Evolutionary conservation across 1,284 basidiomycete genomes (phyloP), one percentile per base, ranked within the genome.

Genomic region (Puccinia novopanici): DNA sequence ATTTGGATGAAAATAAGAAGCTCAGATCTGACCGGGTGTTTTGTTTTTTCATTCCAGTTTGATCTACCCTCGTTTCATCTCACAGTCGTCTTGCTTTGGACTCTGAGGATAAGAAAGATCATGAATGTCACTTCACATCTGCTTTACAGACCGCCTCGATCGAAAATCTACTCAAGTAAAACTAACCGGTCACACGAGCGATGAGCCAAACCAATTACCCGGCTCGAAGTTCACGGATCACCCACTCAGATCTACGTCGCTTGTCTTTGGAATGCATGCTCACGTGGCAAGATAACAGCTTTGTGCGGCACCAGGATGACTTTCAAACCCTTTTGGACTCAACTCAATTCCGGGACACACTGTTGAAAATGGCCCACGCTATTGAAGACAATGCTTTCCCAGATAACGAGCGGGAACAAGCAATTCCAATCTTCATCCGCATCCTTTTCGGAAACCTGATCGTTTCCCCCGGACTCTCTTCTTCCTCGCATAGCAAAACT

Each of bases 261-360:
- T 87, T 91, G 1, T 91, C 95, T 0, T 88, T 99, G 3, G 89
- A 90, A 0, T 98, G 94, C 83, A 83, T 98, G 6, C 87, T 94
- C 59, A 92, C 93, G 0, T 98, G 93, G 88, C 95, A 94, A 85
- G 89, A 90, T 0, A 89, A 91, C 0, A 88, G 88, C 65, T 88
- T 98, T 6, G 81, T 87, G 0, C n/a, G n/a, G n/a, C n/a, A n/a
- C n/a, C n/a, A n/a, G n/a, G n/a, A n/a, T n/a, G n/a, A n/a, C n/a
- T n/a, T n/a, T n/a, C n/a, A n/a, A n/a, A n/a, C n/a, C n/a, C n/a
- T n/a, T n/a, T n/a, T n/a, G n/a, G n/a, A n/a, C n/a, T n/a, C n/a
- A n/a, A n/a, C n/a, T n/a, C n/a, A n/a, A n/a, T n/a, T n/a, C n/a
- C n/a, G n/a, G n/a, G n/a, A n/a, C n/a, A n/a, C n/a, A n/a, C n/a